A percentile compares a stretch with the other conserved stretches of the same genome.
Evolutionary conservation across 225 moss, liverwort and hornwort genomes (phyloP).

Genomic region (Sphagnum contortum): DNA sequence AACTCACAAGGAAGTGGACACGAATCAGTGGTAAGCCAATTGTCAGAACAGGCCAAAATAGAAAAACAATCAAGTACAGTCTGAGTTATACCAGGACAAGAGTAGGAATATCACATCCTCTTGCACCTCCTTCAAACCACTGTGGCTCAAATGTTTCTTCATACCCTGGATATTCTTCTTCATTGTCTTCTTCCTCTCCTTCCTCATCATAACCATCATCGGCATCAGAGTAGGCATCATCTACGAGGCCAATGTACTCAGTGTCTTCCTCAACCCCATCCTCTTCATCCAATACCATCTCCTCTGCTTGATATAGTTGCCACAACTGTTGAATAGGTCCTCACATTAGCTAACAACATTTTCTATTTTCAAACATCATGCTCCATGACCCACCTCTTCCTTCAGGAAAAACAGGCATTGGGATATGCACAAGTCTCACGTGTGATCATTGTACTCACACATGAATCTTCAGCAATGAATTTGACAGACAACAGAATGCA

Average conservation of each 20-base stretch:
- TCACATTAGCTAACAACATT: neutral
- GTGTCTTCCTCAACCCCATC: constrained; percentile 28
- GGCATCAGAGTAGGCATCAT: constrained; percentile 14
- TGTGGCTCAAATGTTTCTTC: constrained; percentile 53
- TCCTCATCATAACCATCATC: constrained; percentile 45
- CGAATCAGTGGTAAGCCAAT: too few relatives aligned
- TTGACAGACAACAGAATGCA: too few relatives aligned
- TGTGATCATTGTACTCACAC: too few relatives aligned
- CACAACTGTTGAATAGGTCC: constrained; percentile 40
- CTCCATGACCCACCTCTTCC: too few relatives aligned
- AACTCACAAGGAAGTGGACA: neutral
- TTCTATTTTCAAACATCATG: constrained; percentile 2
- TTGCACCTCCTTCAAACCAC: constrained; percentile 43
- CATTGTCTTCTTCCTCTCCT: constrained; percentile 31
- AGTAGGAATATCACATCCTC: constrained; percentile 51
- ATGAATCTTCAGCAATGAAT: too few relatives aligned
- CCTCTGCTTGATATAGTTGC: constrained; percentile 88
- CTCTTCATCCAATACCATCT: constrained; percentile 83
- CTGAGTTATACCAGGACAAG: constrained; percentile 59
- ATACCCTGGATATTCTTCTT: constrained; percentile 28
- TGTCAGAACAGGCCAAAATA: too few relatives aligned
- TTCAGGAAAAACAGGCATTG: too few relatives aligned
- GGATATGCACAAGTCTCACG: too few relatives aligned
- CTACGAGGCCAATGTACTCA: constrained; percentile 17
- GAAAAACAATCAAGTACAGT: too few relatives aligned